Evolutionary conservation across 2,329 filamentous ascomycete species (phyloP), one percentile per base, ranked within the genome.

Genomic region (Ceratocystiopsis sp.): DNA sequence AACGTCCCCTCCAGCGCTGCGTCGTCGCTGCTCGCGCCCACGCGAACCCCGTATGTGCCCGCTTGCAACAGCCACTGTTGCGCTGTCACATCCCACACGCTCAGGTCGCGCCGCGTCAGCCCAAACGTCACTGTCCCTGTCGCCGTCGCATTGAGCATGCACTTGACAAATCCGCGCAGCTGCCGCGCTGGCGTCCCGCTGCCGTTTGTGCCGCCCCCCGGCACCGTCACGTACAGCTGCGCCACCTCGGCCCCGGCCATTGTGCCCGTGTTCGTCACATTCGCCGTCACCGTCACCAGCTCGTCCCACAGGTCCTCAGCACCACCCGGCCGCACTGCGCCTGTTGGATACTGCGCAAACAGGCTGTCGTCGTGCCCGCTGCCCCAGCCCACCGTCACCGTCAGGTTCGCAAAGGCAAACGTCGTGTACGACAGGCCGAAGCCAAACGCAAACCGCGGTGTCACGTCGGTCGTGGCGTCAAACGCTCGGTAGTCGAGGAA

Each of bases 161-260:
- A 61, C 61, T 82, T 82, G 42, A 73, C 71, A 46, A 82, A 82
- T 8, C 78, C 77, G 9, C 78, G 64, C n/a, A 83, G 62, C 54
- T 81, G 75, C 36, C 67, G 61, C 1, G 65, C 57, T 0, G 78
- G 78, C 8, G 19, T 42, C 17, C 13, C 35, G 33, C 34, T 34
- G 35, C 29, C 19, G n/a, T 16, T 43, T 15, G 13, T 38, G 12
- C 42, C 42, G 3, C 21, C 47, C 0, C 46, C 53, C 1, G 66
- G 64, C 16, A 68, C 62, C 2, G 58, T 58, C 5, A 69, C 47
- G 42, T 69, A 70, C 1, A 70, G 54, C 54, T 54, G 67, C 0
- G 60, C 60, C 13, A 65, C 62, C 52, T 69, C 66, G 25, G 61
- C 60, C 4, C 65, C 66, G 14, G 51, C 55, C 1, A 60, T 51